Evolutionary conservation across 768 basidiomycete genomes (phyloP), one percentile per base, ranked within the genome.

Genomic region (Kwoniella europaea): DNA sequence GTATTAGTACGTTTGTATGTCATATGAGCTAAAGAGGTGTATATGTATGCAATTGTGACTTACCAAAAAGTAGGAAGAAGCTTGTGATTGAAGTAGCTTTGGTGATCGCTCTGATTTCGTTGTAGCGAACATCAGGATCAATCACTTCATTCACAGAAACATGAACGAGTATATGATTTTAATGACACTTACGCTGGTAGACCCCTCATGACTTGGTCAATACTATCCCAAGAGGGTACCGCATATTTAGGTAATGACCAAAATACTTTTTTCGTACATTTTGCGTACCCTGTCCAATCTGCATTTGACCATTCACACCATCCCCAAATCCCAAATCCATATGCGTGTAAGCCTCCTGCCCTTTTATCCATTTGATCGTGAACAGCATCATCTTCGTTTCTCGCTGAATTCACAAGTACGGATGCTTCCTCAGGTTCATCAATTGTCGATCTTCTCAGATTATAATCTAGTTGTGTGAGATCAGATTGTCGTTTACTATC

Each of bases 281-380:
- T 70, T 2, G 68, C 68, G 57, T 65, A 7, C 24, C 68, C 60
- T 35, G 42, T 29, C 68, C 68, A 70, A 15, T 65, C 60, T 5
- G 52, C 59, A 29, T 70, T 50, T 7, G 56, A 43, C 71, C 71
- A 72, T 42, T 63, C 63, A 24, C 71, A 72, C 71, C 71, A 72
- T 43, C 71, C 71, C 67, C 66, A 72, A 53, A 64, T 61, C 15
- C 67, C 71, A 24, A 72, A 68, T 27, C 71, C 71, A 53, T 72
- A 72, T 2, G 68, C 68, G 53, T 70, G 54, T n/a, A 70, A 29
- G 7, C 42, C 65, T 20, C 2, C 65, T 16, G 24, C 65, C 24
- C 43, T 59, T 52, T 59, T 65, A 10, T 18, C 64, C 41, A 18
- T 43, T 57, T 24, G 41, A 56, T 55, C 44, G 16, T n/a, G 59